These are phyloP conservation scores for Westerdykella ornata DNA, from an alignment of 2,329 filamentous ascomycete genomes.

Conservation along the genomic window DNA sequence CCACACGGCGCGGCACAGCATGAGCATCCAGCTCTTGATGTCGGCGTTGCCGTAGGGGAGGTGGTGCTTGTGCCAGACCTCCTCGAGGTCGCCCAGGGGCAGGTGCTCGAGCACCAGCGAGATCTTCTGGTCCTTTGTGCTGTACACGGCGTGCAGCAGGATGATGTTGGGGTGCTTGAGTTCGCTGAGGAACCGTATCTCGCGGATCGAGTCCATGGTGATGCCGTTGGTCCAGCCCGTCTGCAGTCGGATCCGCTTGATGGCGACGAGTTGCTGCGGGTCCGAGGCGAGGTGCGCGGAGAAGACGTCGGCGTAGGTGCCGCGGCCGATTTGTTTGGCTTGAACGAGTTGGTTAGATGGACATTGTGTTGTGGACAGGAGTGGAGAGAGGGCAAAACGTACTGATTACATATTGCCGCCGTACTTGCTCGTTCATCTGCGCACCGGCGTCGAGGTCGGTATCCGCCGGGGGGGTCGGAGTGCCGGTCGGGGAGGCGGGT, in stretches of 20 bases:
- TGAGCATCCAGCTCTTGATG: constrained; percentile 97
- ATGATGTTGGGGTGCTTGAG: constrained; percentile 95
- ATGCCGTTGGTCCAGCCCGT: constrained; percentile 86
- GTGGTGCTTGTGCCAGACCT: constrained; percentile 70
- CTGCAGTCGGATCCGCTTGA: constrained; percentile 87
- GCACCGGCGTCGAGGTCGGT: constrained; percentile 39
- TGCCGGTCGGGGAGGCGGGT: constrained; percentile 9
- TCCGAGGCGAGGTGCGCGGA: constrained; percentile 71
- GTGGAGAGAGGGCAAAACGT: constrained; percentile 4
- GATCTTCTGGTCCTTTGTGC: constrained; percentile 91
- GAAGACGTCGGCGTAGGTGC: constrained; percentile 95
- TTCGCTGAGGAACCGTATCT: constrained; percentile 93
- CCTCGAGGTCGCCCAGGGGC: constrained; percentile 88
- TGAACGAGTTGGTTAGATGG: constrained; percentile 4
- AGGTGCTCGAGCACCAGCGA: constrained; percentile 93
- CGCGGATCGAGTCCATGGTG: constrained; percentile 87
- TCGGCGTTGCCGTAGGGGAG: constrained; percentile 81
- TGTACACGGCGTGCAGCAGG: constrained; percentile 84
- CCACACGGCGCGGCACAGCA: constrained; percentile 88
- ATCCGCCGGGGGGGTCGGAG: constrained; percentile 13
- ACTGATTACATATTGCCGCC: constrained; percentile 87
- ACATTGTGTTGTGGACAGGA: not conserved
- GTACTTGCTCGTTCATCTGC: constrained; percentile 47
- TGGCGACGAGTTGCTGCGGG: constrained; percentile 70
- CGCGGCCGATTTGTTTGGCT: constrained; percentile 89